Evolutionary conservation across 495 filamentous ascomycete species (phyloP).

Genomic region (Hamigera avellanea): DNA sequence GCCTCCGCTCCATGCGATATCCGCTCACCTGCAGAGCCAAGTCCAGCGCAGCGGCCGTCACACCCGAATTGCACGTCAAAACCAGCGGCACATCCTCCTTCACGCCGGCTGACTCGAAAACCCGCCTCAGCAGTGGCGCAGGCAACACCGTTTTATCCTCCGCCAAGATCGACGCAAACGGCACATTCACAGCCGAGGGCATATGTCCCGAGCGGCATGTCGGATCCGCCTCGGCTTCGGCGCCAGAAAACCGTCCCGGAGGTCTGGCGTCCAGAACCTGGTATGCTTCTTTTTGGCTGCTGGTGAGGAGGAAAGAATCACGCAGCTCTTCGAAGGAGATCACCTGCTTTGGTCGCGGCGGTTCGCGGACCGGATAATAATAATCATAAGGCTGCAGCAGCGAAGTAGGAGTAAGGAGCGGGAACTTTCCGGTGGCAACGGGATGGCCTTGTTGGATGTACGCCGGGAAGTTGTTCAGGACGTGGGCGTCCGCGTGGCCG

Average conservation of each 20-base stretch:
- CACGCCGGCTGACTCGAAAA: constrained; percentile 14
- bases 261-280: constrained; percentile 15
- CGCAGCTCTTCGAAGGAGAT: constrained; percentile 15
- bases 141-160: constrained; percentile 7
- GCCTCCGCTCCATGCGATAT: constrained; percentile 4
- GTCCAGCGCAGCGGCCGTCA: constrained; percentile 19
- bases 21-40: constrained; percentile 13
- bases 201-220: constrained; percentile 24
- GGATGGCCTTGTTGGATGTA: too few species aligned
- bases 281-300: neutral
- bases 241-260: constrained; percentile 10
- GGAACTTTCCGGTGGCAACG: constrained; percentile 5
- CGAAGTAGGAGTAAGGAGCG: neutral
- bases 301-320: neutral
- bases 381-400: neutral
- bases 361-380: constrained; percentile 4
- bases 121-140: constrained; percentile 3
- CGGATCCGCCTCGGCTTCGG: too few species aligned
- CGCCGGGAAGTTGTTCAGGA: constrained; percentile 21
- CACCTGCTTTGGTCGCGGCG: constrained; percentile 3
- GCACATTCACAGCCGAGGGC: constrained; percentile 18
- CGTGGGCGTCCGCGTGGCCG: constrained; percentile 15
- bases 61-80: constrained; percentile 23
- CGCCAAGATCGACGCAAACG: constrained; percentile 13
- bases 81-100: constrained; percentile 5